A percentile compares a stretch with the other conserved stretches of the same genome.
These are phyloP conservation scores for Debaryomyces sp. DNA, from an alignment of 1,139 yeast genomes.

Conservation along the genomic window DNA sequence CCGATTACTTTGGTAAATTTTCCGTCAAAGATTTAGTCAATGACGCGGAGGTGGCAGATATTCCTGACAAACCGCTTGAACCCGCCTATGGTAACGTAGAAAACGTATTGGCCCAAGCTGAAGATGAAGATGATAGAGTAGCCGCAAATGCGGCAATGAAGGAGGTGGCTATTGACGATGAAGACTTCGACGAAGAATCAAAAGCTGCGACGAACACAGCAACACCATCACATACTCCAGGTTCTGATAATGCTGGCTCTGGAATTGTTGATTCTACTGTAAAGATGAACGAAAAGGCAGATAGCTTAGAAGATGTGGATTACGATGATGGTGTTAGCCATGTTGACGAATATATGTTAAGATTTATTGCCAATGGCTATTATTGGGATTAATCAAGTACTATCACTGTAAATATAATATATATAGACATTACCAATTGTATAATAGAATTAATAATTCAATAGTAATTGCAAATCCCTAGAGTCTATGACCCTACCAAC, in stretches of 20 bases:
- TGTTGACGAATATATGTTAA: conserved; percentile 94
- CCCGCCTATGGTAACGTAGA: conserved; percentile 56
- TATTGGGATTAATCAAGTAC: conserved; percentile 27
- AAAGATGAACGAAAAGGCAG: conserved; percentile 13
- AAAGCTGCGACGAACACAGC: conserved; percentile 41
- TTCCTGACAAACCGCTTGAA: conserved; percentile 41
- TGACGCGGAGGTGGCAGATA: conserved; percentile 48
- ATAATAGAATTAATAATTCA: conserved; percentile 1
- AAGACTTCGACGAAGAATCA: conserved; percentile 65
- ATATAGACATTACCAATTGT: not conserved
- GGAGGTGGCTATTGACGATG: conserved; percentile 83
- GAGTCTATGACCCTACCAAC: not conserved
- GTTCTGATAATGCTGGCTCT: conserved; percentile 23
- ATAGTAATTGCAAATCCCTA: not conserved
- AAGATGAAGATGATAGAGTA: conserved; percentile 91
- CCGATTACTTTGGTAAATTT: conserved; percentile 89
- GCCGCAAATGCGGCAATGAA: conserved; percentile 91
- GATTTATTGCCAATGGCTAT: conserved; percentile 82
- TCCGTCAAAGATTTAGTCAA: conserved; percentile 89
- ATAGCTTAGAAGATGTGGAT: conserved; percentile 48
- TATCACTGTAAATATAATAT: not conserved
- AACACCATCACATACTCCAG: conserved; percentile 27
- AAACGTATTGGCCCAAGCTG: conserved; percentile 84
- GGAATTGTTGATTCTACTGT: conserved; percentile 16
- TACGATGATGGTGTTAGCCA: conserved; percentile 82